A percentile compares a stretch with the other conserved stretches of the same genome.
Conservation (phyloP, 495 filamentous ascomycete genomes). For the Podospora fimiseda region DNA sequence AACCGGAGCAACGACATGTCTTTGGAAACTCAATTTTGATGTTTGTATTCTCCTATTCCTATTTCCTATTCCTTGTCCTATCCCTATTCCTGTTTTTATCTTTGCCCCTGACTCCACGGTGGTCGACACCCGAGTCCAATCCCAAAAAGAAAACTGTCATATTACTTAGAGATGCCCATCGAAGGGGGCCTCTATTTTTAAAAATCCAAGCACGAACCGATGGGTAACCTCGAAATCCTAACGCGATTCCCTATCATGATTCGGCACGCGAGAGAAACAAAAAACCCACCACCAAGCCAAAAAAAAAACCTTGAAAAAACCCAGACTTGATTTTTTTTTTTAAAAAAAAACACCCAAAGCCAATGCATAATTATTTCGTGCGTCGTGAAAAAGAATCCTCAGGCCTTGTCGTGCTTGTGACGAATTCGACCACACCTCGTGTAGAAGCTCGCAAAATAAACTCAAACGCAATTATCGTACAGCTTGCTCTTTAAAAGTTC, state of each 20-base stretch:
- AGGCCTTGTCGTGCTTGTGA: background rate
- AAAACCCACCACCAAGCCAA: too few relatives aligned
- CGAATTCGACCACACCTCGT: background rate
- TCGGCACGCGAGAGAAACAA: background rate
- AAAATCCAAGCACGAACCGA: background rate
- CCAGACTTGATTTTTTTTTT: constrained; percentile 2
- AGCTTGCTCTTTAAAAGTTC: constrained; percentile 16
- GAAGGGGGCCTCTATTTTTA: background rate
- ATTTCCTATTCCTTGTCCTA: background rate
- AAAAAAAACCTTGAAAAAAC: background rate
- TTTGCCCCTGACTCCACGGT: background rate
- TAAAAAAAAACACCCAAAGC: constrained; percentile 21
- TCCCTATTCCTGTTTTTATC: background rate
- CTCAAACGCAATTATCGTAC: constrained; percentile 23
- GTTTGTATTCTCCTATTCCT: too few relatives aligned
- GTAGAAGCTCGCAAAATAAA: background rate
- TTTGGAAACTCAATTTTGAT: too few relatives aligned
- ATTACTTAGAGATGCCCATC: background rate
- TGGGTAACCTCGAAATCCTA: background rate
- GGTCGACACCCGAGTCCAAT: background rate
- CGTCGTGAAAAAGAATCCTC: constrained; percentile 17
- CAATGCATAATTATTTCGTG: constrained; percentile 26
- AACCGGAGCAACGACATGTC: too few relatives aligned
- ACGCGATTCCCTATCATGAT: background rate
- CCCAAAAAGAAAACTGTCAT: background rate